Evolutionary conservation across 1,284 basidiomycete genomes (phyloP).

Genomic region (Termitomyces sp.): DNA sequence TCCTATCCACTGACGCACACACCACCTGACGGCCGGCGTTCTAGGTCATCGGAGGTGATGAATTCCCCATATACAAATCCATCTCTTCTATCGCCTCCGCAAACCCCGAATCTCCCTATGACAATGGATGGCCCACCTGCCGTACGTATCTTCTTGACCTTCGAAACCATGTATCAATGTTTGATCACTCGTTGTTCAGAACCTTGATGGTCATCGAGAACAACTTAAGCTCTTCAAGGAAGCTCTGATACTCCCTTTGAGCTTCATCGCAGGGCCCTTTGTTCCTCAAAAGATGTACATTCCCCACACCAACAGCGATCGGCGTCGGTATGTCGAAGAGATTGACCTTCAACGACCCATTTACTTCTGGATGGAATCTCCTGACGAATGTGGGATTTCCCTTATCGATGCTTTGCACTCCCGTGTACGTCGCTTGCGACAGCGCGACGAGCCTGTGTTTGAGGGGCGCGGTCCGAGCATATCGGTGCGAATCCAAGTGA

Average conservation of each 20-base stretch:
- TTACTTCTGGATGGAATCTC: constrained; percentile 48
- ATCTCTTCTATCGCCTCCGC: constrained; percentile 10
- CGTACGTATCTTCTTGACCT: background rate
- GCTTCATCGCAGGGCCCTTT: constrained; percentile 35
- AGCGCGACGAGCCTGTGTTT: constrained; percentile 61
- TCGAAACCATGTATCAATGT: no score
- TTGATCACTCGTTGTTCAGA: constrained; percentile 1
- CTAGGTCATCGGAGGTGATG: constrained; percentile 10
- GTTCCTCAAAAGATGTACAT: constrained; percentile 65
- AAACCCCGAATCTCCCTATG: constrained; percentile 3
- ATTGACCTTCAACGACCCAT: constrained; percentile 57
- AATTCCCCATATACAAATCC: constrained; percentile 8
- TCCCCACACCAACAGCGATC: constrained; percentile 69
- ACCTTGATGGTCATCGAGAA: constrained; percentile 28
- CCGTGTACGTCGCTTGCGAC: constrained; percentile 43
- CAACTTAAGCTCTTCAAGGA: constrained; percentile 39
- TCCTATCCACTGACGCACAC: constrained; percentile 4
- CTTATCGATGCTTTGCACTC: constrained; percentile 47
- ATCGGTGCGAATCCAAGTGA: constrained; percentile 66
- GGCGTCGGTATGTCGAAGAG: constrained; percentile 67
- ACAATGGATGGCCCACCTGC: background rate
- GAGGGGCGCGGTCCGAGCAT: constrained; percentile 68
- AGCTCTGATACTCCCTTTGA: constrained; percentile 29
- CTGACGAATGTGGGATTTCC: constrained; percentile 51
- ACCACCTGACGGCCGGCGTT: constrained; percentile 6